Conservation (phyloP, 257 asterid genomes). For the Ajuga chamaepitys region DNA sequence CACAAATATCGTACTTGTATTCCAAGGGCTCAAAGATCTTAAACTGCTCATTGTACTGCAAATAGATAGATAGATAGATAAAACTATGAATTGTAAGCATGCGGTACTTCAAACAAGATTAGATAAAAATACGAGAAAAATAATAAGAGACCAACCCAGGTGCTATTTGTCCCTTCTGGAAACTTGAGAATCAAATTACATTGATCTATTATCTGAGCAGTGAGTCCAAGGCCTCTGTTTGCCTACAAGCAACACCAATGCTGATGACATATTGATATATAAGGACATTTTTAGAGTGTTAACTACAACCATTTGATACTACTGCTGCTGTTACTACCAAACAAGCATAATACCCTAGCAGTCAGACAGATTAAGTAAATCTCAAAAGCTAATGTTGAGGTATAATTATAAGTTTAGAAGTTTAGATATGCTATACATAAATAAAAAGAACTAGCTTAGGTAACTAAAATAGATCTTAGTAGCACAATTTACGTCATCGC, state of each 20-base stretch:
- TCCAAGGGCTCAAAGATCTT: constrained; percentile 91
- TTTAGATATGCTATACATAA: neutral
- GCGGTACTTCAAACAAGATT: neutral
- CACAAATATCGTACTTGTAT: constrained; percentile 87
- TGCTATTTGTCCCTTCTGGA: constrained; percentile 91
- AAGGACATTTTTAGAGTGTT: neutral
- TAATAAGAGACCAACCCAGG: constrained; percentile 65
- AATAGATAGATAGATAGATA: constrained; percentile 11
- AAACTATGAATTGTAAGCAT: neutral
- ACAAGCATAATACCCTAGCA: neutral
- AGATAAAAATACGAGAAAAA: constrained; percentile 5
- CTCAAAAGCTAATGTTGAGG: neutral
- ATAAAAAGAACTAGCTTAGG: neutral
- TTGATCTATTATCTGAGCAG: constrained; percentile 79
- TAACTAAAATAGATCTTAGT: constrained; percentile 2
- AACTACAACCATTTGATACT: neutral
- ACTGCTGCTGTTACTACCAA: neutral
- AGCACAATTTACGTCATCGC: neutral
- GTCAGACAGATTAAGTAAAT: neutral
- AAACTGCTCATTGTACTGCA: constrained; percentile 88
- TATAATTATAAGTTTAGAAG: neutral
- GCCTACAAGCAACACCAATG: constrained; percentile 52
- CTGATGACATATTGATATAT: constrained; percentile 1
- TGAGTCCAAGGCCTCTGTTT: constrained; percentile 88
- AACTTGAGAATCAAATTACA: constrained; percentile 88